Conservation (phyloP, 352 stramenopile genomes). For the Pythium utonaiense region DNA sequence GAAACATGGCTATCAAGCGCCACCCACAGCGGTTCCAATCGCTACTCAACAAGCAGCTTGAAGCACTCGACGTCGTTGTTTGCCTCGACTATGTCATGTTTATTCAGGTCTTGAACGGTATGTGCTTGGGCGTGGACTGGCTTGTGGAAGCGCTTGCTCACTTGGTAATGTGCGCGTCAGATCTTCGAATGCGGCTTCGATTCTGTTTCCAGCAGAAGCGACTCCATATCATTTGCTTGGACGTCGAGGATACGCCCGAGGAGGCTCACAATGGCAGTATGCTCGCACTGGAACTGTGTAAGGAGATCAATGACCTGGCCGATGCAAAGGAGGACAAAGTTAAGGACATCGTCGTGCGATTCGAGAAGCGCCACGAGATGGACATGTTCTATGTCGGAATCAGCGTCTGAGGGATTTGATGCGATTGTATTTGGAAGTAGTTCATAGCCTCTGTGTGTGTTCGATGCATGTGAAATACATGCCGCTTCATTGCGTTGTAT, state of each 20-base stretch:
- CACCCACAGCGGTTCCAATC: conserved; percentile 47
- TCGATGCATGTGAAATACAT: neutral
- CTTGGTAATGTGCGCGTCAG: neutral
- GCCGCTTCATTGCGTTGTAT: neutral
- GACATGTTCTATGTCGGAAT: conserved; percentile 27
- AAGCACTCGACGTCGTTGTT: conserved; percentile 43
- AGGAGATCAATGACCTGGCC: conserved; percentile 15
- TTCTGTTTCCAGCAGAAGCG: conserved; percentile 23
- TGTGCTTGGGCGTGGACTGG: too few relatives aligned
- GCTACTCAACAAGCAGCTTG: conserved; percentile 33
- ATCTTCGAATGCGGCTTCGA: conserved; percentile 21
- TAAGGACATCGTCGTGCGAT: conserved; percentile 17
- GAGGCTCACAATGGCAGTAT: conserved; percentile 32
- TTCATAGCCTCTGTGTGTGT: too few relatives aligned
- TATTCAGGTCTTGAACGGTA: conserved; percentile 20
- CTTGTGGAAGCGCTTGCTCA: too few relatives aligned
- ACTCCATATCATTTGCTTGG: conserved; percentile 54
- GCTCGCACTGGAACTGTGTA: conserved; percentile 37
- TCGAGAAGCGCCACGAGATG: conserved; percentile 18
- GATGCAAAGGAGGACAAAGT: conserved; percentile 13
- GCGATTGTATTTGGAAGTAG: too few relatives aligned
- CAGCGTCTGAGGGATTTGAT: neutral
- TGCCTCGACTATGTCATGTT: conserved; percentile 46
- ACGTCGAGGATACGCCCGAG: conserved; percentile 43
- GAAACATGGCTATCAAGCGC: conserved; percentile 46